Conservation (phyloP, 257 asterid species). For the Solanum habrochaites region DNA sequence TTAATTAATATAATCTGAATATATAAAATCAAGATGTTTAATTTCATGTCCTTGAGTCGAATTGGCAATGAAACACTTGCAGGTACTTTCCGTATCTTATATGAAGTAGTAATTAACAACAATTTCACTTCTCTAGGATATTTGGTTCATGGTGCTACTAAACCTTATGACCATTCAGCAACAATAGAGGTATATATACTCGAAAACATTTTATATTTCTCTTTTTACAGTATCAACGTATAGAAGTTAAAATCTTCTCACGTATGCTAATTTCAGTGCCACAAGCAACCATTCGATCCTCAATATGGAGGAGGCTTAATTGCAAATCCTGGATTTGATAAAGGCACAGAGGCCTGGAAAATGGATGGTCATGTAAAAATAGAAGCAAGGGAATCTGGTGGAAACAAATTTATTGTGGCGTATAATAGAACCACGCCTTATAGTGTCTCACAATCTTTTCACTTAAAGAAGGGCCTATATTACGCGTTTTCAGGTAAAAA, state of each 20-base stretch:
- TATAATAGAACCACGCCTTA: conserved; percentile 9
- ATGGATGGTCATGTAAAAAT: conserved; percentile 13
- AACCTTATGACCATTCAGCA: background rate
- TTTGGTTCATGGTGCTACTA: background rate
- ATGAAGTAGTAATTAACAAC: background rate
- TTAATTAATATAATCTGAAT: background rate
- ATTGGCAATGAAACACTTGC: background rate
- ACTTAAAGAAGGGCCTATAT: conserved; percentile 10
- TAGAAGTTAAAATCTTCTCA: background rate
- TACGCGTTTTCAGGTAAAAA: conserved; percentile 34
- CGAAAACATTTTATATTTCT: background rate
- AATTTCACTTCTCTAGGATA: background rate
- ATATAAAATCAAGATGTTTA: background rate
- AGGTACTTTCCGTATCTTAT: background rate
- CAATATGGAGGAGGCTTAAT: conserved; percentile 33
- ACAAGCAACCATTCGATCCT: conserved; percentile 22
- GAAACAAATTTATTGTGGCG: conserved; percentile 26
- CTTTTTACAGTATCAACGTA: background rate
- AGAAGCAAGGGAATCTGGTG: background rate
- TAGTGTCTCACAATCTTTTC: conserved; percentile 13
- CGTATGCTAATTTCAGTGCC: conserved; percentile 16
- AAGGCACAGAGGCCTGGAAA: conserved; percentile 15
- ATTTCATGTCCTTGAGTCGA: background rate
- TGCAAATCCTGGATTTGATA: conserved; percentile 13
- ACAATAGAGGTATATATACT: background rate